Conservation (phyloP, 768 basidiomycete genomes). For the Holtermannia corniformis region DNA sequence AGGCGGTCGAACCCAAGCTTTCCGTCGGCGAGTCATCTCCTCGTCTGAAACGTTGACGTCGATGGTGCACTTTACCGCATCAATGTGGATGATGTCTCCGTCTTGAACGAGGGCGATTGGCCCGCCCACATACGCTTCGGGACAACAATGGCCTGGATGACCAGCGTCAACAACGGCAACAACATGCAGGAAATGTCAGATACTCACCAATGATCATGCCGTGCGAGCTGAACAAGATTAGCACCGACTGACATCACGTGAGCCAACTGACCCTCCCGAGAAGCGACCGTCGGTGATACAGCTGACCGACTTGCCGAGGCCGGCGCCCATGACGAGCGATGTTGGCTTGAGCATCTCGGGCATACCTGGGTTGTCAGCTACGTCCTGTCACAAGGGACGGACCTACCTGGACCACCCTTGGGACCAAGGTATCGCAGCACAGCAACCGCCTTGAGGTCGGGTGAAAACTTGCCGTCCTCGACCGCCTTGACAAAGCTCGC, state of each 20-base stretch:
- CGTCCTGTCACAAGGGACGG: neutral
- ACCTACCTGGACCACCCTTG: slow-evolving; percentile 84
- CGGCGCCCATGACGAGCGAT: slow-evolving; percentile 96
- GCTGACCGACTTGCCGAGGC: slow-evolving; percentile 88
- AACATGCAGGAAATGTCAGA: no score
- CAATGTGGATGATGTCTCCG: slow-evolving; percentile 52
- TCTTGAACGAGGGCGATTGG: slow-evolving; percentile 83
- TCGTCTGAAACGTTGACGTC: slow-evolving; percentile 56
- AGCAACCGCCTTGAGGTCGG: slow-evolving; percentile 93
- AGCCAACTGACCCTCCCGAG: slow-evolving; percentile 73
- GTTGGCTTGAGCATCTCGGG: slow-evolving; percentile 99
- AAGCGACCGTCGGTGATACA: slow-evolving; percentile 87
- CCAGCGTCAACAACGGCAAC: no score
- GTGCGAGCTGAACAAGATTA: slow-evolving; percentile 57
- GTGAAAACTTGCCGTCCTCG: slow-evolving; percentile 75
- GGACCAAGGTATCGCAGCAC: slow-evolving; percentile 94
- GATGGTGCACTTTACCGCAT: slow-evolving; percentile 37
- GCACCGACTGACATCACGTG: slow-evolving; percentile 2
- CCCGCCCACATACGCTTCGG: slow-evolving; percentile 88
- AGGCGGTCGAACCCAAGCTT: slow-evolving; percentile 71
- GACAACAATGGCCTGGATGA: no score
- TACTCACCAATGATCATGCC: slow-evolving; percentile 97
- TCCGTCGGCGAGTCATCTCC: slow-evolving; percentile 64
- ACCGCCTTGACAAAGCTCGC: slow-evolving; percentile 79
- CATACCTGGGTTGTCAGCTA: slow-evolving; percentile 54